Conservation (phyloP, 257 asterid species). For the Salvia hispanica region DNA sequence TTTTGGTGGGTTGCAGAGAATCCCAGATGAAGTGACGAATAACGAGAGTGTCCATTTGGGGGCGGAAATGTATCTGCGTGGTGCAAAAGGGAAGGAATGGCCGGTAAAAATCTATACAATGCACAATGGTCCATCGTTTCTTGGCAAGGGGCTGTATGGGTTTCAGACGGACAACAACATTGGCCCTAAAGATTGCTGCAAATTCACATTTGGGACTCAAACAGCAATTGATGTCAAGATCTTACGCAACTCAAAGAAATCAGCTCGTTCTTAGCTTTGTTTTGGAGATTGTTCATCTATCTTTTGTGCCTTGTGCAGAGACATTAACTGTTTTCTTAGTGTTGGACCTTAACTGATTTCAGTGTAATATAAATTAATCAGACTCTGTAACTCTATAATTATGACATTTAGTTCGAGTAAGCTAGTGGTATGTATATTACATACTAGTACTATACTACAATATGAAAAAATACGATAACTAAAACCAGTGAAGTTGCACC, state of each 20-base stretch:
- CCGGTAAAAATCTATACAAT: background rate
- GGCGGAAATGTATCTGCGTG: conserved; percentile 19
- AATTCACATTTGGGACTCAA: conserved; percentile 23
- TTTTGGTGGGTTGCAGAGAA: conserved; percentile 18
- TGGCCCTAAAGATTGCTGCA: conserved; percentile 13
- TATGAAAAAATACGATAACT: too few relatives aligned
- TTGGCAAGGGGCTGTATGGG: conserved; percentile 26
- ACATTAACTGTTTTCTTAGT: too few relatives aligned
- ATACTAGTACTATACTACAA: too few relatives aligned
- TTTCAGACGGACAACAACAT: conserved; percentile 31
- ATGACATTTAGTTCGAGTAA: too few relatives aligned
- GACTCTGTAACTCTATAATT: too few relatives aligned
- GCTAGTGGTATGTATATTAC: too few relatives aligned
- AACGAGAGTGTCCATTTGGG: background rate
- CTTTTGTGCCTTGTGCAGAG: too few relatives aligned
- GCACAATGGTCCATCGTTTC: background rate
- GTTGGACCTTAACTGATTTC: too few relatives aligned
- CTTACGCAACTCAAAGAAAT: background rate
- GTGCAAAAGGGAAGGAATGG: conserved; percentile 30
- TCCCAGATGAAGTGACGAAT: conserved; percentile 22
- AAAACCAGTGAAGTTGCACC: too few relatives aligned
- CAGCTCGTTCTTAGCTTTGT: too few relatives aligned
- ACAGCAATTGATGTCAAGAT: conserved; percentile 27
- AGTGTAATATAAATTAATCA: too few relatives aligned
- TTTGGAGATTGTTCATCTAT: too few relatives aligned